Evolutionary conservation across 2,329 filamentous ascomycete genomes (phyloP).

Genomic region (Ceratocystis diversiconidia): DNA sequence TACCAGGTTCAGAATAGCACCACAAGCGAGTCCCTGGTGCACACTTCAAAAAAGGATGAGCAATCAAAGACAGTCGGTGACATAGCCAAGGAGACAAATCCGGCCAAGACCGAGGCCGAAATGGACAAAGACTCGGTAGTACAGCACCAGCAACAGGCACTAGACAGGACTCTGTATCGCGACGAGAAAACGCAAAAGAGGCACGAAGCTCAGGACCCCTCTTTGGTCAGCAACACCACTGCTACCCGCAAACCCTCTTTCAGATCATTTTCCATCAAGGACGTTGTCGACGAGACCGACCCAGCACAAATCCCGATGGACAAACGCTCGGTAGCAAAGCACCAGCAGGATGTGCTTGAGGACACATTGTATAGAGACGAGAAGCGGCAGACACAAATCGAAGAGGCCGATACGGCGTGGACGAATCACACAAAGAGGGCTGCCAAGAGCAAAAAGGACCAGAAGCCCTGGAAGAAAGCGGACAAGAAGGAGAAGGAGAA

Average conservation of each 20-base stretch:
- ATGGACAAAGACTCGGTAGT: background rate
- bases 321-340: background rate
- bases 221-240: background rate
- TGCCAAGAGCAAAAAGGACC: background rate
- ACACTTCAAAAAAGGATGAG: background rate
- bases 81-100: background rate
- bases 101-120: background rate
- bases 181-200: background rate
- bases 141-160: background rate
- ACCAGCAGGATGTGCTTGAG: background rate
- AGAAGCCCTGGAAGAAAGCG: constrained; percentile 12
- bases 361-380: background rate
- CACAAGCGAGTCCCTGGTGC: constrained; percentile 27
- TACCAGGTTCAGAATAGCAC: constrained; percentile 52
- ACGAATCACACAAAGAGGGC: background rate
- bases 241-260: background rate
- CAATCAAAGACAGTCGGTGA: background rate
- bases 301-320: background rate
- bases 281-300: background rate
- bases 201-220: background rate
- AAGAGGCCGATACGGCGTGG: background rate
- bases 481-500: constrained; percentile 8
- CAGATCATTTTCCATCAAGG: background rate
- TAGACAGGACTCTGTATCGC: background rate
- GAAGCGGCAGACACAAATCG: background rate